Percentiles rank a stretch among this genome's conserved stretches.
These are phyloP conservation scores for Prillingera fragicola DNA, from an alignment of 1,284 basidiomycete genomes.

Conservation along the genomic window DNA sequence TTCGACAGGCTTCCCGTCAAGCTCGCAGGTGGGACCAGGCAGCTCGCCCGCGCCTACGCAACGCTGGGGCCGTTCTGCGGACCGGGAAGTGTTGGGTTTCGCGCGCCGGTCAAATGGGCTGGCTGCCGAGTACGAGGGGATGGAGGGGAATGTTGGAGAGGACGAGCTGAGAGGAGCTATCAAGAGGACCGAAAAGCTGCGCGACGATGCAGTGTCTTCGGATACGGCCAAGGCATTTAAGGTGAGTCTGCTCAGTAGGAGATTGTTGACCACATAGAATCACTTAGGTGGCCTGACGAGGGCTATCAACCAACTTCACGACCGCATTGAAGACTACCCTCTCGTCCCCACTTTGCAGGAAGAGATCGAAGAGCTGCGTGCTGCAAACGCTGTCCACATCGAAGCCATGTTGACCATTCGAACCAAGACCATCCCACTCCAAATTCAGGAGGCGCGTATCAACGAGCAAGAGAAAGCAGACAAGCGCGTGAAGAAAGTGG, in stretches of 20 bases:
- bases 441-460: constrained; percentile 4
- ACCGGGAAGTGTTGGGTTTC: constrained; percentile 26
- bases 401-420: not conserved
- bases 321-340: constrained; percentile 20
- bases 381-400: not conserved
- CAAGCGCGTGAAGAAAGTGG: constrained; percentile 10
- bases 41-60: not conserved
- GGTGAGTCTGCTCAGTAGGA: too few relatives aligned
- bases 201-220: constrained; percentile 9
- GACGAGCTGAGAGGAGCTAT: constrained; percentile 24
- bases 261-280: constrained; percentile 20
- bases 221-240: constrained; percentile 29
- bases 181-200: constrained; percentile 16
- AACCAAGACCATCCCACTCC: constrained; percentile 1
- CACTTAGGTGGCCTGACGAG: constrained; percentile 28
- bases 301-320: constrained; percentile 24
- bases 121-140: constrained; percentile 19
- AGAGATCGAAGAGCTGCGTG: not conserved
- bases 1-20: not conserved
- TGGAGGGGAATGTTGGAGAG: constrained; percentile 18
- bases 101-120: constrained; percentile 30
- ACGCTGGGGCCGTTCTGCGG: constrained; percentile 3
- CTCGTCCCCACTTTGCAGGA: constrained; percentile 19
- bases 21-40: not conserved
- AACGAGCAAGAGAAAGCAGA: constrained; percentile 13